Conservation (phyloP, 2,329 filamentous ascomycete genomes). For the Trichocomaceae sp. region DNA sequence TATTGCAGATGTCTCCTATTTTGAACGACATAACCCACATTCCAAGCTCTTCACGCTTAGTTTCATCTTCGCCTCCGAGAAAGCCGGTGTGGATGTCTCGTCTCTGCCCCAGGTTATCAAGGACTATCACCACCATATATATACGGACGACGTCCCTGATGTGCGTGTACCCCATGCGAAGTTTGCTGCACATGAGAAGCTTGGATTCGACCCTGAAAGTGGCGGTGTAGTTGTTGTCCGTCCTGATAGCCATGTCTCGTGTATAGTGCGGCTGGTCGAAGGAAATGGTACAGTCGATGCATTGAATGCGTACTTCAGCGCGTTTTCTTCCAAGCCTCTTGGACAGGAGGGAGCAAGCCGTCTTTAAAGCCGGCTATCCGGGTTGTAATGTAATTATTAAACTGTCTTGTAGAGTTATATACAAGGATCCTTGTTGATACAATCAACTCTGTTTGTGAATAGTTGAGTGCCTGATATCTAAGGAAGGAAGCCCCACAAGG, state of each 20-base stretch:
- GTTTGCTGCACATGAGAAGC: slow-evolving; percentile 76
- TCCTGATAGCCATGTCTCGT: slow-evolving; percentile 80
- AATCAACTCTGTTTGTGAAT: not conserved
- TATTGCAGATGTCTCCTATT: slow-evolving; percentile 58
- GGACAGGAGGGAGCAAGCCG: slow-evolving; percentile 31
- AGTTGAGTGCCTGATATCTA: not conserved
- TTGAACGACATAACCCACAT: slow-evolving; percentile 80
- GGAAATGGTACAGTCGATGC: slow-evolving; percentile 74
- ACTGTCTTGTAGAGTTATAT: not conserved
- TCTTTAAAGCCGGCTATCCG: slow-evolving; percentile 18
- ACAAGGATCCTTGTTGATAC: not conserved
- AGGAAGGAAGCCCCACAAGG: not conserved
- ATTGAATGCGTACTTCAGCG: slow-evolving; percentile 72
- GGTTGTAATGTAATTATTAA: too few relatives aligned
- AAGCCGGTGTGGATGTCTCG: slow-evolving; percentile 65
- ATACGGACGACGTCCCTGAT: slow-evolving; percentile 77
- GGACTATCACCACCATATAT: slow-evolving; percentile 74
- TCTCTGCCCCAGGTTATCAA: slow-evolving; percentile 65
- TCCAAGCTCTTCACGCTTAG: slow-evolving; percentile 73
- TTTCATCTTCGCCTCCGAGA: slow-evolving; percentile 63
- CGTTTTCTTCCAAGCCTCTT: slow-evolving; percentile 58
- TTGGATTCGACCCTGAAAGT: slow-evolving; percentile 66
- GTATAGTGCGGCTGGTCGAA: slow-evolving; percentile 66
- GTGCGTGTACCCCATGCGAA: slow-evolving; percentile 60
- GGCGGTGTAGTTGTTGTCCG: slow-evolving; percentile 78